Conservation (phyloP, 1,139 yeast species). For the Blastobotrys aristatus region DNA sequence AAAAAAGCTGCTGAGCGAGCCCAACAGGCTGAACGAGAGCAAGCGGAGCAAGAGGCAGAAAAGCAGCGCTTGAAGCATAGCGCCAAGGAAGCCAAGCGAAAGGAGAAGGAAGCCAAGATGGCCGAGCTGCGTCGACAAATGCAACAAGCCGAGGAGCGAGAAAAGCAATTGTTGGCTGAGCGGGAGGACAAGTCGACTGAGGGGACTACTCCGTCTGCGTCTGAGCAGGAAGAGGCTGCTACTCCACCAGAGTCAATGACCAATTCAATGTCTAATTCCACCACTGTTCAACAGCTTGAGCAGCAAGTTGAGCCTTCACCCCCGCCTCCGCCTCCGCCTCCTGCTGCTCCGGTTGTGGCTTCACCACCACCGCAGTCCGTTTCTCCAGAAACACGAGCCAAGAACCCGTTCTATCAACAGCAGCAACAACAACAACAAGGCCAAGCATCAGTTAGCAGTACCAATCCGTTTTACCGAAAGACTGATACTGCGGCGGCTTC, state of each 20-base stretch:
- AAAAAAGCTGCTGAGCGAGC: slow-evolving; percentile 51
- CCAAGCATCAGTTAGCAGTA: no score
- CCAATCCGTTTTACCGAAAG: slow-evolving; percentile 20
- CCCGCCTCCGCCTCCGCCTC: neutral
- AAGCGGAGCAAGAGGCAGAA: slow-evolving; percentile 32
- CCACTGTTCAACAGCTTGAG: neutral
- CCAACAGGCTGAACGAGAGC: slow-evolving; percentile 37
- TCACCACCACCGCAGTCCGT: neutral
- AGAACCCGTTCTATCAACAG: slow-evolving; percentile 16
- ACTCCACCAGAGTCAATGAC: slow-evolving; percentile 11
- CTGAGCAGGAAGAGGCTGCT: slow-evolving; percentile 3
- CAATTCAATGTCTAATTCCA: neutral
- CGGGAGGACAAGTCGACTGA: slow-evolving; percentile 6
- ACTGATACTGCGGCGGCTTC: slow-evolving; percentile 19
- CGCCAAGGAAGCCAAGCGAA: slow-evolving; percentile 23
- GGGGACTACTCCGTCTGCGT: slow-evolving; percentile 4
- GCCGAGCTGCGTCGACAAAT: slow-evolving; percentile 6
- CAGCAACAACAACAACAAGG: neutral
- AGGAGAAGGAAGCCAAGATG: slow-evolving; percentile 21
- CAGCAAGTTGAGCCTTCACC: slow-evolving; percentile 12
- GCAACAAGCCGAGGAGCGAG: slow-evolving; percentile 18
- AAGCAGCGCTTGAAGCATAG: slow-evolving; percentile 14
- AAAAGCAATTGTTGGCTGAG: slow-evolving; percentile 11
- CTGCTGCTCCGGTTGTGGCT: neutral
- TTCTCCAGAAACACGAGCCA: slow-evolving; percentile 10